Evolutionary conservation across 2,329 filamentous ascomycete genomes (phyloP).

Genomic region (Sporothrix pallida): DNA sequence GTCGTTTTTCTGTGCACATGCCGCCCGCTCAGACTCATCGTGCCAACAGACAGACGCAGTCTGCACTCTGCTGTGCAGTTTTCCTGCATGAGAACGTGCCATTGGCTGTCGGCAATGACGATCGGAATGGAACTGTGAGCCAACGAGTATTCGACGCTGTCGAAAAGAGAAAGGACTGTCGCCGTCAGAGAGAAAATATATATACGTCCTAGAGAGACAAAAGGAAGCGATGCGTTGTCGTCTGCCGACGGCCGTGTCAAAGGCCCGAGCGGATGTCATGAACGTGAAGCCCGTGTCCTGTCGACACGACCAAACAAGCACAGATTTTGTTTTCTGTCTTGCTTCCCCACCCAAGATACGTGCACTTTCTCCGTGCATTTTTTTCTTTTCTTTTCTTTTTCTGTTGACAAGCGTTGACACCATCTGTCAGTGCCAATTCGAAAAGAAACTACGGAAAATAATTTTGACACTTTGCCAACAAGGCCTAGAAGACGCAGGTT

Average conservation of each 20-base stretch:
- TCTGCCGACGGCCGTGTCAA: neutral
- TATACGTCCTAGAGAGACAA: neutral
- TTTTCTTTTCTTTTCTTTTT: neutral
- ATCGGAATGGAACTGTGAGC: neutral
- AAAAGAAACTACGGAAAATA: too few relatives aligned
- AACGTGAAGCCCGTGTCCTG: neutral
- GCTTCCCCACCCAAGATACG: neutral
- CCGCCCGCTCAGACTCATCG: slow-evolving; percentile 19
- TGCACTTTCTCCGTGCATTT: slow-evolving; percentile 7
- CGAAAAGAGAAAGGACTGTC: too few relatives aligned
- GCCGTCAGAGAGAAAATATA: too few relatives aligned
- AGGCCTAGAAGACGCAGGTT: too few relatives aligned
- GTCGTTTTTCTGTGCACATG: neutral
- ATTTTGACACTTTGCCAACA: too few relatives aligned
- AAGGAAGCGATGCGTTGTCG: neutral
- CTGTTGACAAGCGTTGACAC: neutral
- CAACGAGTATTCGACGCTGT: too few relatives aligned
- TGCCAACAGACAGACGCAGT: slow-evolving; percentile 1
- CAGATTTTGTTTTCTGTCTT: neutral
- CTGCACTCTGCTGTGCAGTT: neutral
- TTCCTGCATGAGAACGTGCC: neutral
- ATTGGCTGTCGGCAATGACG: slow-evolving; percentile 16
- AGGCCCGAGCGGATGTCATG: slow-evolving; percentile 12
- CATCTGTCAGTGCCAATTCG: neutral
- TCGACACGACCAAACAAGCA: neutral